Conservation (phyloP, 805 yeast genomes). For the Candida cerambycidarum region DNA sequence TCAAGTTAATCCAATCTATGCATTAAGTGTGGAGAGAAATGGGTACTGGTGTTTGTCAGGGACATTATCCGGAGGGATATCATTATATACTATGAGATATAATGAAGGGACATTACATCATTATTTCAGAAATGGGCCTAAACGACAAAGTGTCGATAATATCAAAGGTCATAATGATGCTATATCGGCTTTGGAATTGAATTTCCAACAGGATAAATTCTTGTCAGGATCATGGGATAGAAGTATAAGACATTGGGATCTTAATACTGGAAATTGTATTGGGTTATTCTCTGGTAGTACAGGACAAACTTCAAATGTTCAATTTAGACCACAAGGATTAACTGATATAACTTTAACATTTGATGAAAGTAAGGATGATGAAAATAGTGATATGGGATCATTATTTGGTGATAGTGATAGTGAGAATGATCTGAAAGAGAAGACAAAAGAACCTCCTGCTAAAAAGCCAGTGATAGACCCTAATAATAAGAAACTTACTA, state of each 20-base stretch:
- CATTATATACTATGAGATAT: constrained; percentile 78
- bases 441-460: constrained; percentile 12
- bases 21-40: constrained; percentile 79
- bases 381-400: constrained; percentile 43
- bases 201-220: constrained; percentile 58
- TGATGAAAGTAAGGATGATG: constrained; percentile 20
- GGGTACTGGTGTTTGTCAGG: constrained; percentile 87
- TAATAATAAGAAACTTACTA: constrained; percentile 12
- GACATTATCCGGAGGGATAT: constrained; percentile 78
- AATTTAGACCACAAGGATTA: constrained; percentile 63
- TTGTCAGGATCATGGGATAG: constrained; percentile 93
- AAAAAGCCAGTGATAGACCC: constrained; percentile 13
- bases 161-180: constrained; percentile 64
- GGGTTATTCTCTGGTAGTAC: constrained; percentile 54
- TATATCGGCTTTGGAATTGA: constrained; percentile 69
- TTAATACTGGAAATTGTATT: constrained; percentile 62
- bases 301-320: constrained; percentile 79
- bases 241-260: constrained; percentile 78
- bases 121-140: constrained; percentile 50
- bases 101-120: constrained; percentile 81
- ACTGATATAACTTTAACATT: constrained; percentile 38
- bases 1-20: constrained; percentile 77
- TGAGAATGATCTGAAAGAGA: constrained; percentile 18
- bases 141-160: constrained; percentile 23
- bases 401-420: constrained; percentile 49